phyloP scores from a whole-genome alignment of 768 basidiomycete genomes.

The Cubamyces sp. region DNA sequence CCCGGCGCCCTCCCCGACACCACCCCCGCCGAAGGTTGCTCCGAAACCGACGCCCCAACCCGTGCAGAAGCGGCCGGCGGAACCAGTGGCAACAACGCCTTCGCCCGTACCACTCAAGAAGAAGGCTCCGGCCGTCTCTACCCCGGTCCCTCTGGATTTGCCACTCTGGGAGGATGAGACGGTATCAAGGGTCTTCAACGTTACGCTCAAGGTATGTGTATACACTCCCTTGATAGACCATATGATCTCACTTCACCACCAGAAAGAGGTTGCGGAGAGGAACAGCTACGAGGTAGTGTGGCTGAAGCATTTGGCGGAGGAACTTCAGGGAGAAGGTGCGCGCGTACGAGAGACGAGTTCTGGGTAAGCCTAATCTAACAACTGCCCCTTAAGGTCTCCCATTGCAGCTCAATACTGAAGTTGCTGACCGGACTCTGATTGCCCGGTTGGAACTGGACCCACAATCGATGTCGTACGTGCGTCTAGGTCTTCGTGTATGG shows the following conservation, averaged over 20 bases:
- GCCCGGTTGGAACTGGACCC: constrained; percentile 83
- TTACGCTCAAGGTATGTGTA: constrained; percentile 74
- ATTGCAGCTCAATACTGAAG: constrained; percentile 54
- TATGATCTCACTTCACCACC: constrained; percentile 21
- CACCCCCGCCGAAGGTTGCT: constrained; percentile 33
- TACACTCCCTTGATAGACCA: neutral
- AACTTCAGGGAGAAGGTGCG: constrained; percentile 61
- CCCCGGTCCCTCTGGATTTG: constrained; percentile 52
- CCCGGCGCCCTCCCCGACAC: constrained; percentile 39
- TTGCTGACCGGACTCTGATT: constrained; percentile 81
- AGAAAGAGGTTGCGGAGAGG: constrained; percentile 63
- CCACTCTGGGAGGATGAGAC: constrained; percentile 75
- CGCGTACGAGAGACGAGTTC: no score
- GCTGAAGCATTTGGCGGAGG: constrained; percentile 76
- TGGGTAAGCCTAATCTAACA: neutral
- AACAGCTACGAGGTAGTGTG: constrained; percentile 75
- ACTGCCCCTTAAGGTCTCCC: constrained; percentile 24
- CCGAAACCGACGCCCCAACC: constrained; percentile 26
- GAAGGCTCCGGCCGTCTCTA: constrained; percentile 40
- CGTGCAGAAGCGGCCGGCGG: constrained; percentile 35
- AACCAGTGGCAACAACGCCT: constrained; percentile 32
- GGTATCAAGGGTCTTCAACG: constrained; percentile 68
- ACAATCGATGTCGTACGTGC: constrained; percentile 64
- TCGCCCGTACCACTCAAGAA: constrained; percentile 49
- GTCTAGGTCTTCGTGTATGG: neutral